Evolutionary conservation across 2,329 filamentous ascomycete genomes (phyloP), one percentile per base, ranked within the genome.

Genomic region (Neofusicoccum umdonicola): DNA sequence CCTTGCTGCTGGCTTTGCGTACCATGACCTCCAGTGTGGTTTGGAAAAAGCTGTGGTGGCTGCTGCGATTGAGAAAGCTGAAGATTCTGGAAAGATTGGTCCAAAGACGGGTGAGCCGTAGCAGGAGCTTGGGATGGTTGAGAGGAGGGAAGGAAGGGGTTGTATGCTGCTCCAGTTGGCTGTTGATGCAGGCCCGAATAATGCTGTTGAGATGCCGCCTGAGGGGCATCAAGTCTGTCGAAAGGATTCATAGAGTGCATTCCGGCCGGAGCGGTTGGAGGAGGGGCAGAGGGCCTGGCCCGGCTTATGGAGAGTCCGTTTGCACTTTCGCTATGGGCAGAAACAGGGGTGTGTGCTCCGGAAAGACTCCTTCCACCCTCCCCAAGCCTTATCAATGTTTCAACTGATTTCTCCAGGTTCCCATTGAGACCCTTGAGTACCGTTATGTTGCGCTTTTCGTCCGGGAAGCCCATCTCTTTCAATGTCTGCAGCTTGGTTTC

Each of bases 381-480:
- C 31, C 93, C 94, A 44, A 97, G 79, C 69, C 92, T 86, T 64
- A 95, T 87, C 71, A 99, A 79, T 17, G 92, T 87, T 76, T 98
- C 94, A 50, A 98, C 87, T 0, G 94, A 88, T 75, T 87, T 90
- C 70, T 97, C 92, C 65, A 99, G 74, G 72, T 95, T 93, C 3
- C 94, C 93, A 72, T 90, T 88, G 35, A 96, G 84, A 3, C 90
- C 90, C 74, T 93, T 93, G 17, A 99, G 80, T 31, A 97, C 88
- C 61, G 90, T 87, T 4, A 87, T 83, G 72, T 97, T 98, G 66
- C 90, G 87, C 70, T 90, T 91, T 47, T 90, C 88, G 73, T 99
- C 93, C 3, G 81, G 82, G 71, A 99, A 99, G 0, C 95, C 95
- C 93, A 98, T 96, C 64, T 97, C 93, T 63, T 88, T 86, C 65